phyloP scores from a whole-genome alignment of 306 rosid species.

The Cyamopsis tetragonoloba region DNA sequence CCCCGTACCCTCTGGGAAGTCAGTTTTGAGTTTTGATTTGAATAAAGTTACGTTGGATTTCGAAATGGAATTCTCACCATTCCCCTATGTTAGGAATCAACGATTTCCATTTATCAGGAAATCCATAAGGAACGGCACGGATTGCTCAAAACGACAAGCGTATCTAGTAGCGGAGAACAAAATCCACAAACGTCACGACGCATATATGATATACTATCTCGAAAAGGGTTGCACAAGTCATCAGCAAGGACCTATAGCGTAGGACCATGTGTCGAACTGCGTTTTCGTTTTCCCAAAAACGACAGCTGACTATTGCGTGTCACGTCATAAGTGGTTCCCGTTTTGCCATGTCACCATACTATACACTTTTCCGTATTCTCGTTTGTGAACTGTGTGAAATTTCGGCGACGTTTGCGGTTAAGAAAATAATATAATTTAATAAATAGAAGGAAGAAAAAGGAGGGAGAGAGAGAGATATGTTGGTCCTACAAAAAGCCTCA shows the following conservation, averaged over 20 bases:
- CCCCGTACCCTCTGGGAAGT: too few species aligned
- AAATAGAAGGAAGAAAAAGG: background rate
- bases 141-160: slow-evolving; percentile 11
- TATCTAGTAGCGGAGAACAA: slow-evolving; percentile 18
- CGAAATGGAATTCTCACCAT: background rate
- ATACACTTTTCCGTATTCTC: background rate
- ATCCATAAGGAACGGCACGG: slow-evolving; percentile 15
- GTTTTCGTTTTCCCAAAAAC: background rate
- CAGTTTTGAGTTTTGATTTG: too few species aligned
- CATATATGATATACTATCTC: background rate
- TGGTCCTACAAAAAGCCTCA: slow-evolving; percentile 41
- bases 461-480: background rate
- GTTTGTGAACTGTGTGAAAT: slow-evolving; percentile 13
- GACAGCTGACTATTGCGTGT: background rate
- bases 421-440: background rate
- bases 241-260: slow-evolving; percentile 17
- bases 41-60: slow-evolving; percentile 21
- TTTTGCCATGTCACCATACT: slow-evolving; percentile 42
- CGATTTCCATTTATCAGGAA: background rate
- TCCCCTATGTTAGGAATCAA: slow-evolving; percentile 7
- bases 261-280: slow-evolving; percentile 35
- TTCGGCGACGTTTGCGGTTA: slow-evolving; percentile 50
- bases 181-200: slow-evolving; percentile 27
- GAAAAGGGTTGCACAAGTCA: slow-evolving; percentile 17
- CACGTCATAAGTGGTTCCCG: background rate